Percentiles rank a stretch among this genome's conserved stretches.
phyloP scores from a whole-genome alignment of 257 asterid genomes.

The Solanum phureja region DNA sequence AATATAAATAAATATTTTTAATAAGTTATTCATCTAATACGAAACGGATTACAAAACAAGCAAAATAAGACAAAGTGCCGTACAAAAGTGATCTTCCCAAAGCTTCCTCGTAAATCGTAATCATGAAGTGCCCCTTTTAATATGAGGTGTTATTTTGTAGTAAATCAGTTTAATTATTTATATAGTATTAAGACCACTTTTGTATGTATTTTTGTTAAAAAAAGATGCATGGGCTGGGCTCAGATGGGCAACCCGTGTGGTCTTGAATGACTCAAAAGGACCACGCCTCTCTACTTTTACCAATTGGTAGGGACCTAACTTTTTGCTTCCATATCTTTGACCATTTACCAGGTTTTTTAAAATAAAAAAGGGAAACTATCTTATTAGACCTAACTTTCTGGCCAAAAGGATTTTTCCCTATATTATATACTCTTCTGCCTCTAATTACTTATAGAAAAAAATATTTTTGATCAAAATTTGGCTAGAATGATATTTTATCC shows the following conservation, averaged over 20 bases:
- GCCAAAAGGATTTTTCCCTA: too few species aligned
- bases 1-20: too few species aligned
- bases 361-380: too few species aligned
- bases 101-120: background rate
- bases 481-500: too few species aligned
- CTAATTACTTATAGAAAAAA: too few species aligned
- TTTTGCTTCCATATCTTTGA: constrained; percentile 11
- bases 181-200: background rate
- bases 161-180: too few species aligned
- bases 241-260: constrained; percentile 26
- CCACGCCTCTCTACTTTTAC: constrained; percentile 8
- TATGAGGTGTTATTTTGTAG: background rate
- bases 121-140: background rate
- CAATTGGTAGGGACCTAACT: background rate
- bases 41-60: background rate
- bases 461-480: too few species aligned
- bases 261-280: constrained; percentile 21
- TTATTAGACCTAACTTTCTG: too few species aligned
- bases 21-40: too few species aligned
- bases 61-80: constrained; percentile 2
- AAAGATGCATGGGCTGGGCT: background rate
- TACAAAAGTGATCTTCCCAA: constrained; percentile 4
- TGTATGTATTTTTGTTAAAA: too few species aligned
- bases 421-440: too few species aligned
- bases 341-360: background rate